A percentile compares a stretch with the other conserved stretches of the same genome.
phyloP scores from a whole-genome alignment of 805 yeast genomes.

The Nakazawaea wickerhamii region DNA sequence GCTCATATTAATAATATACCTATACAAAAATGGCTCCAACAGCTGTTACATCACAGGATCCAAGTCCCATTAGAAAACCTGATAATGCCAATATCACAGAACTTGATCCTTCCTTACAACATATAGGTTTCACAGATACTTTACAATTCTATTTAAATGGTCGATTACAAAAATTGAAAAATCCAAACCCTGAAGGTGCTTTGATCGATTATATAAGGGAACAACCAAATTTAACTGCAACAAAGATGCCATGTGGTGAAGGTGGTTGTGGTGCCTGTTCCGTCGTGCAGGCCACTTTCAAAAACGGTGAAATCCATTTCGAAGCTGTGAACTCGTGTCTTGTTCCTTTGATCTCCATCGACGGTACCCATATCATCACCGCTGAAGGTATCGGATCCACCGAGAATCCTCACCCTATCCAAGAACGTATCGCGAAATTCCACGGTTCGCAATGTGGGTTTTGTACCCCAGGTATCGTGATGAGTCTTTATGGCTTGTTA shows the following conservation, averaged over 20 bases:
- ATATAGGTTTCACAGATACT: slow-evolving; percentile 22
- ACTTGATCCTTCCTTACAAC: slow-evolving; percentile 20
- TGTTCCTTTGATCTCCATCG: slow-evolving; percentile 38
- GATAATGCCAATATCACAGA: slow-evolving; percentile 17
- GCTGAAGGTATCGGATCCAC: slow-evolving; percentile 42
- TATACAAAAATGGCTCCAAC: slow-evolving; percentile 21
- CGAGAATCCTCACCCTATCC: slow-evolving; percentile 40
- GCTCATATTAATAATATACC: neutral
- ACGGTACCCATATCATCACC: slow-evolving; percentile 41
- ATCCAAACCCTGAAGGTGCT: slow-evolving; percentile 39
- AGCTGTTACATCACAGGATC: slow-evolving; percentile 12
- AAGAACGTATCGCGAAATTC: slow-evolving; percentile 41
- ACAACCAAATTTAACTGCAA: slow-evolving; percentile 33
- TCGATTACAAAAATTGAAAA: slow-evolving; percentile 25
- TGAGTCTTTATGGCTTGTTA: slow-evolving; percentile 38
- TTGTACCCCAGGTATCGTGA: slow-evolving; percentile 47
- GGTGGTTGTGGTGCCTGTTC: slow-evolving; percentile 51
- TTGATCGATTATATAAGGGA: slow-evolving; percentile 37
- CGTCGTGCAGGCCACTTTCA: slow-evolving; percentile 32
- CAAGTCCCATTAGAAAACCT: slow-evolving; percentile 1
- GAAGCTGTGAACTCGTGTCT: slow-evolving; percentile 42
- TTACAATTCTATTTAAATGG: slow-evolving; percentile 37
- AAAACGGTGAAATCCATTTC: slow-evolving; percentile 24
- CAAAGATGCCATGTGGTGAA: slow-evolving; percentile 44
- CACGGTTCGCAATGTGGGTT: slow-evolving; percentile 49